phyloP scores from a whole-genome alignment of 345 rosid species.

The Triadica sebifera region DNA sequence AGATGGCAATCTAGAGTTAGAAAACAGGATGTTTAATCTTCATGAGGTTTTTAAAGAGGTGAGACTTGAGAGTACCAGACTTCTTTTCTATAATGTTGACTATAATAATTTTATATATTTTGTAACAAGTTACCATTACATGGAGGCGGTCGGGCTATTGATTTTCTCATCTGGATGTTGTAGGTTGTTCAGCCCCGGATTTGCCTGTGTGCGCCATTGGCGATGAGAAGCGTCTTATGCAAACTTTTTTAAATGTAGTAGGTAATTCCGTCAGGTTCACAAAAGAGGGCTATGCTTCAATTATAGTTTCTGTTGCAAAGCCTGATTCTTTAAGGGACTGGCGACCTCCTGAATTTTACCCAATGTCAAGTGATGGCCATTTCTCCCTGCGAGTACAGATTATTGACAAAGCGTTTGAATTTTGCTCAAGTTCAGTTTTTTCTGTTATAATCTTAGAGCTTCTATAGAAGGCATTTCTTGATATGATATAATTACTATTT shows the following conservation, averaged over 20 bases:
- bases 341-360: slow-evolving; percentile 63
- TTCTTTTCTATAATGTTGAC: neutral
- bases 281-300: slow-evolving; percentile 72
- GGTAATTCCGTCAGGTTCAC: slow-evolving; percentile 97
- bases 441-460: neutral
- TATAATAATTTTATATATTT: neutral
- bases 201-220: slow-evolving; percentile 73
- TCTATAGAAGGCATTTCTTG: slow-evolving; percentile 14
- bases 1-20: slow-evolving; percentile 84
- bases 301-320: slow-evolving; percentile 69
- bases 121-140: neutral
- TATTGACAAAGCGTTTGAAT: slow-evolving; percentile 18
- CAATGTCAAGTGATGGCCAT: slow-evolving; percentile 53
- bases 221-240: slow-evolving; percentile 87
- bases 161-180: slow-evolving; percentile 13
- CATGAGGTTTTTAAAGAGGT: slow-evolving; percentile 75
- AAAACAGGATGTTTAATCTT: slow-evolving; percentile 58
- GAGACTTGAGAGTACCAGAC: slow-evolving; percentile 7
- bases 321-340: slow-evolving; percentile 72
- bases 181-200: slow-evolving; percentile 76
- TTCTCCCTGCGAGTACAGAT: slow-evolving; percentile 86
- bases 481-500: neutral
- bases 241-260: slow-evolving; percentile 66
- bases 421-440: neutral
- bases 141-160: neutral